phyloP scores from a whole-genome alignment of 2,329 filamentous ascomycete genomes.

The Trichophyton simii region DNA sequence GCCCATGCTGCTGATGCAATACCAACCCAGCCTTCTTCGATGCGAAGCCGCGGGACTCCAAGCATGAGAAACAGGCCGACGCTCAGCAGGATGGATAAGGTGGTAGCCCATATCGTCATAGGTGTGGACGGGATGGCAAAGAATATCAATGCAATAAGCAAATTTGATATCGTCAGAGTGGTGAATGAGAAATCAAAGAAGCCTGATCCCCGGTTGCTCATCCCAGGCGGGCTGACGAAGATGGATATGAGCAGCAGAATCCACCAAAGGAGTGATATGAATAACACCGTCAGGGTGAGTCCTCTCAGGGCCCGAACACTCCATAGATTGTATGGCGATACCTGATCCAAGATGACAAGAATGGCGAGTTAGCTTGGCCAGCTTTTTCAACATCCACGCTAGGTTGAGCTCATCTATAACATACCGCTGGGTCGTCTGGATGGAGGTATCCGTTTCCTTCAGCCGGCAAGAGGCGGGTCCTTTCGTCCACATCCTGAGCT shows the following conservation, averaged over 20 bases:
- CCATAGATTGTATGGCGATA: constrained; percentile 90
- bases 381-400: not conserved
- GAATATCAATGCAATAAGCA: constrained; percentile 70
- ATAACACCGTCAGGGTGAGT: constrained; percentile 62
- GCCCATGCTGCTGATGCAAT: constrained; percentile 76
- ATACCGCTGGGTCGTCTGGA: constrained; percentile 68
- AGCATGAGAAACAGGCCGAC: constrained; percentile 70
- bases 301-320: constrained; percentile 69
- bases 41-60: constrained; percentile 57
- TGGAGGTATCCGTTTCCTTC: constrained; percentile 53
- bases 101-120: constrained; percentile 58
- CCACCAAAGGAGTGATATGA: constrained; percentile 84
- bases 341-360: constrained; percentile 24
- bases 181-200: constrained; percentile 83
- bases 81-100: constrained; percentile 55
- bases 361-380: not conserved
- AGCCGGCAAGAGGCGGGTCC: constrained; percentile 56
- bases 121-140: constrained; percentile 73
- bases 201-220: constrained; percentile 78
- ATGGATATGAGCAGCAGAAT: constrained; percentile 72
- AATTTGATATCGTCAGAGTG: constrained; percentile 61
- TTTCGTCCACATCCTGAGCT: constrained; percentile 42
- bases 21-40: constrained; percentile 87
- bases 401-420: constrained; percentile 16
- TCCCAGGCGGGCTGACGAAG: constrained; percentile 79